A percentile compares a stretch with the other conserved stretches of the same genome.
Conservation (phyloP, 2,329 filamentous ascomycete genomes). For the Diaporthe destruens region DNA sequence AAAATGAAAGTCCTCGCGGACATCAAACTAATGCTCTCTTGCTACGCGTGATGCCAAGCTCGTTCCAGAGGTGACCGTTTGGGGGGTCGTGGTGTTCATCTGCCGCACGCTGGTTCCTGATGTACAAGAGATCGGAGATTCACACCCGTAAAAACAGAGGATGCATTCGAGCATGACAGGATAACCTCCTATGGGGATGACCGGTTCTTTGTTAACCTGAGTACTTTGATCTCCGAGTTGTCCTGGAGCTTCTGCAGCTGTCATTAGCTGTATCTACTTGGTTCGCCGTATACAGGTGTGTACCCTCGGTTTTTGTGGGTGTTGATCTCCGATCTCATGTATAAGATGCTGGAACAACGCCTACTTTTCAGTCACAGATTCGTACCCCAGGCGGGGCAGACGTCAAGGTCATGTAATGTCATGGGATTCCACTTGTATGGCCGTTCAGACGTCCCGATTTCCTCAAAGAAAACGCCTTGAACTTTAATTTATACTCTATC, state of each 20-base stretch:
- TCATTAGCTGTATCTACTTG: too few species aligned
- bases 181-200: too few species aligned
- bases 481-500: not conserved
- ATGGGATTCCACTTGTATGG: not conserved
- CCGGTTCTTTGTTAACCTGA: too few species aligned
- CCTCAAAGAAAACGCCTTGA: not conserved
- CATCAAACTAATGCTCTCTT: slow-evolving; percentile 1
- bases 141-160: too few species aligned
- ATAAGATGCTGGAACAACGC: too few species aligned
- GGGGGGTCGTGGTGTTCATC: not conserved
- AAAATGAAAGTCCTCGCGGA: not conserved
- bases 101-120: not conserved
- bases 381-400: not conserved
- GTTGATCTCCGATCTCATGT: too few species aligned
- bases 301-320: too few species aligned
- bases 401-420: not conserved
- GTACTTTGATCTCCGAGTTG: too few species aligned
- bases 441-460: not conserved
- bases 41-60: not conserved
- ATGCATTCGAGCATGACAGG: too few species aligned
- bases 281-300: too few species aligned
- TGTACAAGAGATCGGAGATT: too few species aligned
- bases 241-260: too few species aligned
- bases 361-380: not conserved
- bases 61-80: not conserved